Percentiles rank a stretch among this genome's conserved stretches.
These are phyloP conservation scores for Panicum virgatum DNA, from an alignment of 202 grass and related monocot genomes.

Conservation along the genomic window DNA sequence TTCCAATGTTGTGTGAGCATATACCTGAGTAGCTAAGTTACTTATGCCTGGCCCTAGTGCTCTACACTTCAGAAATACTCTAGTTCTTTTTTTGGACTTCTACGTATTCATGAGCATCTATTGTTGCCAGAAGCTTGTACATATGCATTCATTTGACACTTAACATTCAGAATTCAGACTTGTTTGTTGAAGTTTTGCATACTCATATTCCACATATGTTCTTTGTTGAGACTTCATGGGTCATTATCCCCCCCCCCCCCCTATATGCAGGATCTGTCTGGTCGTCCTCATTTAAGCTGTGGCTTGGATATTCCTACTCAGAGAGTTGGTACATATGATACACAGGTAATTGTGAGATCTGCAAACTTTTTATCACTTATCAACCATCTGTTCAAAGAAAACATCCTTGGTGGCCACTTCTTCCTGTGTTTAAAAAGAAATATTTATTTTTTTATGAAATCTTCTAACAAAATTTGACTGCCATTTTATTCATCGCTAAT, in stretches of 20 bases:
- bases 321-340: constrained; percentile 83
- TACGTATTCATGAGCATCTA: background rate
- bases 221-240: background rate
- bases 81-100: background rate
- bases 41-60: background rate
- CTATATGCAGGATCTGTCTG: constrained; percentile 82
- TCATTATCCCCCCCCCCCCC: constrained; percentile 22
- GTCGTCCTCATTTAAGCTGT: constrained; percentile 87
- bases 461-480: background rate
- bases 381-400: background rate
- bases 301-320: constrained; percentile 76
- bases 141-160: background rate
- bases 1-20: background rate
- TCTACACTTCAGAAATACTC: background rate
- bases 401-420: background rate
- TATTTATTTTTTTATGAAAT: background rate
- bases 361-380: background rate
- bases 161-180: background rate
- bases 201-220: background rate
- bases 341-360: constrained; percentile 61
- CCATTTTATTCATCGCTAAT: background rate
- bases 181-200: constrained; percentile 1
- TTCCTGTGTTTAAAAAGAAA: background rate
- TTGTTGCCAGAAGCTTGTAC: background rate
- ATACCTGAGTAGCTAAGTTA: constrained; percentile 8